Evolutionary conservation across 2,329 filamentous ascomycete genomes (phyloP).

Genomic region (Beauveria sp.): DNA sequence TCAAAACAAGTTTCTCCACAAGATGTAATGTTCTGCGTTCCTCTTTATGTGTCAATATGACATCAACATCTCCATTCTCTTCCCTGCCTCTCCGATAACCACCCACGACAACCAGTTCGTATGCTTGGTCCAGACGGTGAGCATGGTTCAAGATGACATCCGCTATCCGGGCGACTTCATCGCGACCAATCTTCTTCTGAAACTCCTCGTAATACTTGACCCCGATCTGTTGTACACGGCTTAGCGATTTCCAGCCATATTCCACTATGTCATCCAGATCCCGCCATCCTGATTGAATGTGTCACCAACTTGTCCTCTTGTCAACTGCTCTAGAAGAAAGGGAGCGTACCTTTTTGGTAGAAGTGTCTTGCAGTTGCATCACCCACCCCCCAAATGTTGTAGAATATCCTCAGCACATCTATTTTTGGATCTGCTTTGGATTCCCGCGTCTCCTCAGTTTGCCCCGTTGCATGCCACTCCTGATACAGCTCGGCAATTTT

Average conservation of each 20-base stretch:
- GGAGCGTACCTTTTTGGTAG: conserved; percentile 50
- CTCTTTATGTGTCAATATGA: conserved; percentile 74
- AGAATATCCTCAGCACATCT: conserved; percentile 61
- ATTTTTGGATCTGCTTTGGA: conserved; percentile 59
- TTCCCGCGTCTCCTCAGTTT: conserved; percentile 55
- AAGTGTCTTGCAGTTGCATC: conserved; percentile 75
- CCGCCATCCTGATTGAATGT: conserved; percentile 52
- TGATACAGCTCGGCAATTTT: conserved; percentile 74
- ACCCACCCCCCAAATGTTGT: conserved; percentile 88
- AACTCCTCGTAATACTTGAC: conserved; percentile 93
- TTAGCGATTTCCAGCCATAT: conserved; percentile 67
- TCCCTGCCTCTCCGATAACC: conserved; percentile 75
- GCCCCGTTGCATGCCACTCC: conserved; percentile 59
- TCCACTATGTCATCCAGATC: conserved; percentile 83
- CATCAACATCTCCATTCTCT: conserved; percentile 72
- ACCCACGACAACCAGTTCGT: conserved; percentile 59
- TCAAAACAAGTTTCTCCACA: conserved; percentile 62
- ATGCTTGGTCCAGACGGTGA: conserved; percentile 48
- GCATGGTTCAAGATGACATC: conserved; percentile 59
- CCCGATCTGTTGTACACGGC: conserved; percentile 83
- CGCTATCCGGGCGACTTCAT: conserved; percentile 66
- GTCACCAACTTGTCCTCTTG: neutral
- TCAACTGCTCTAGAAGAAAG: neutral
- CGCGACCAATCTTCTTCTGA: conserved; percentile 58
- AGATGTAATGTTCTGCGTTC: conserved; percentile 60